Conservation (phyloP, 2,329 filamentous ascomycete genomes). For the Aspergillus flavus region DNA sequence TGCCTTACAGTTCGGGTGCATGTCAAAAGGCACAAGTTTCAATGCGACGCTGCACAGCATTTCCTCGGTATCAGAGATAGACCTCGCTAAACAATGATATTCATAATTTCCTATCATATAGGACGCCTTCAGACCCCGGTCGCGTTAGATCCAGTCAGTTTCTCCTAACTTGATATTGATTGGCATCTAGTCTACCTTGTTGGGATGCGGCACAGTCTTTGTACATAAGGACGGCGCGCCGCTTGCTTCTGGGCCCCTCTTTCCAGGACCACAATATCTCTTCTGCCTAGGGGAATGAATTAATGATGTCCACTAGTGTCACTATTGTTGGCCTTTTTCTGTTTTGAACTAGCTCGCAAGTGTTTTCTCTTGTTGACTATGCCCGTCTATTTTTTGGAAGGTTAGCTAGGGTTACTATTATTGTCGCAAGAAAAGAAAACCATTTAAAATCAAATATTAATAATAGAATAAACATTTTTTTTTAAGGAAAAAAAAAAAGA, state of each 20-base stretch:
- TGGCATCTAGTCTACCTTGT: constrained; percentile 10
- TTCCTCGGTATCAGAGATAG: not conserved
- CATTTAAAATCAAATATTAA: not conserved
- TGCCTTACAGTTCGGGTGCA: not conserved
- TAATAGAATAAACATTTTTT: not conserved
- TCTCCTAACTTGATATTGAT: not conserved
- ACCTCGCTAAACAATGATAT: constrained; percentile 8
- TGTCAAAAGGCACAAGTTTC: not conserved
- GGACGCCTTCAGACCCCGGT: not conserved
- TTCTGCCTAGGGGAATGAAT: not conserved
- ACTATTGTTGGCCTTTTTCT: not conserved
- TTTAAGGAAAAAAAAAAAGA: too few species aligned
- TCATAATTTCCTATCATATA: not conserved
- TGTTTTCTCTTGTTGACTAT: not conserved
- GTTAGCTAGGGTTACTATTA: not conserved
- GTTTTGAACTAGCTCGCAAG: not conserved
- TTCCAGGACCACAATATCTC: constrained; percentile 1
- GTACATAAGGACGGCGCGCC: constrained; percentile 12
- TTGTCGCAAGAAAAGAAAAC: not conserved
- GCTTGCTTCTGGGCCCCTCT: not conserved
- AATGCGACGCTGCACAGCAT: constrained; percentile 5
- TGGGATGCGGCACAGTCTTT: constrained; percentile 21
- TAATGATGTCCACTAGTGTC: not conserved
- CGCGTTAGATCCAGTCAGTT: not conserved
- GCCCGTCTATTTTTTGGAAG: not conserved